Evolutionary conservation across 495 filamentous ascomycete species (phyloP), one percentile per base, ranked within the genome.

Genomic region (Terfezia boudieri): DNA sequence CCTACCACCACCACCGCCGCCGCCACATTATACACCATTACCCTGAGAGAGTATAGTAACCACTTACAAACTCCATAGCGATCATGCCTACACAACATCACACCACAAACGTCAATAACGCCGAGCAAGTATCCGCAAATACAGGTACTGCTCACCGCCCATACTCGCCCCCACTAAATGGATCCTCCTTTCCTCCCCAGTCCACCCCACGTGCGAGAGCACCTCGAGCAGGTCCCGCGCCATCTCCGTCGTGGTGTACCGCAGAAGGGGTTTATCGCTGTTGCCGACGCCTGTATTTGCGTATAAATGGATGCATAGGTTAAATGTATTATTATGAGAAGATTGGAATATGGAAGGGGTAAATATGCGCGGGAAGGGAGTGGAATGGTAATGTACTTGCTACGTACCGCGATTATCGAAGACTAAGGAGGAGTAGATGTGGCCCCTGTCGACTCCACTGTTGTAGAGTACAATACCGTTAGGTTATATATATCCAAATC

Each of bases 161-260:
- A 88, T 79, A 49, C 76, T 80, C 36, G 84, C 75, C 48, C 86
- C 86, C 50, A 85, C 70, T 26, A 90, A 64, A 66, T 93, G 76
- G 7, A 93, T 58, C 49, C 72, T 66, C 37, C 78, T 73, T 52
- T 63, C 52, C 8, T 68, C 66, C 26, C 26, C 26, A 7, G 78
- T 83, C 80, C 83, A 88, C 37, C 75, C 75, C 37, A 87, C 57
- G 58, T 81, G 73, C 54, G 83, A 72, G 49, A 83, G 64, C 16
- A 89, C 64, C 58, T 88, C 84, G 53, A 83, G 52, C 36, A 74
- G 60, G 68, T 89, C 84, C 57, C 69, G 74, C 26, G 84, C 84
- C 84, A 89, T 86, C 56, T 81, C 80, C 56, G 70, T 73, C 17
- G 81, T 84, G 54, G 75, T 74, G 66, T 88, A 89, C 37, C 82